A percentile compares a stretch with the other conserved stretches of the same genome.
These are phyloP conservation scores for Helicocarpus griseus DNA, from an alignment of 2,329 filamentous ascomycete genomes.

Conservation along the genomic window DNA sequence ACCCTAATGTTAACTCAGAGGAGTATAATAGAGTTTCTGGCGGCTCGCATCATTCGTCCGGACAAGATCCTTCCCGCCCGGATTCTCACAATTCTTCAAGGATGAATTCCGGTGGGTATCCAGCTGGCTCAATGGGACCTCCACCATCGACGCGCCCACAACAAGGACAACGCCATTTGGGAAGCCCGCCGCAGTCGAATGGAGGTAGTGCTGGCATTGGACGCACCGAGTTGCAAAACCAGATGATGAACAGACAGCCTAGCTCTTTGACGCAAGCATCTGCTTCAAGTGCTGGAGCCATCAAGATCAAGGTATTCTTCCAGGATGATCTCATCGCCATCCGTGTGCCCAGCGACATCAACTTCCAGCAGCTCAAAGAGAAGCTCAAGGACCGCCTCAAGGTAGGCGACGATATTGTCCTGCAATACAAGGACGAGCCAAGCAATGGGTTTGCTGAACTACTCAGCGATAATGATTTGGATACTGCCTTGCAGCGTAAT, in stretches of 20 bases:
- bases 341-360: slow-evolving; percentile 72
- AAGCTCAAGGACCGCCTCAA: slow-evolving; percentile 80
- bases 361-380: slow-evolving; percentile 66
- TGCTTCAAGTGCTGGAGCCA: slow-evolving; percentile 39
- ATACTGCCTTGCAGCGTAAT: slow-evolving; percentile 70
- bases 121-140: slow-evolving; percentile 27
- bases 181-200: slow-evolving; percentile 20
- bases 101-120: slow-evolving; percentile 41
- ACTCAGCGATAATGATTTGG: slow-evolving; percentile 70
- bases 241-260: slow-evolving; percentile 38
- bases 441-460: slow-evolving; percentile 66
- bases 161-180: slow-evolving; percentile 28
- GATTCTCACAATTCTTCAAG: slow-evolving; percentile 52
- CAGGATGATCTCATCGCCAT: slow-evolving; percentile 88
- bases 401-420: slow-evolving; percentile 62
- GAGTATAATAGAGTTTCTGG: slow-evolving; percentile 69
- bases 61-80: slow-evolving; percentile 50
- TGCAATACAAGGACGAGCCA: slow-evolving; percentile 79
- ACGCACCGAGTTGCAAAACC: slow-evolving; percentile 23
- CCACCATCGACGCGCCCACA: slow-evolving; percentile 22
- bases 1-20: slow-evolving; percentile 37
- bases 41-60: slow-evolving; percentile 58
- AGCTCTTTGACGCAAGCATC: slow-evolving; percentile 44
- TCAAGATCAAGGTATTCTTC: slow-evolving; percentile 95
- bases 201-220: slow-evolving; percentile 10